Conservation (phyloP, 345 rosid genomes). For the Psidium guajava region DNA sequence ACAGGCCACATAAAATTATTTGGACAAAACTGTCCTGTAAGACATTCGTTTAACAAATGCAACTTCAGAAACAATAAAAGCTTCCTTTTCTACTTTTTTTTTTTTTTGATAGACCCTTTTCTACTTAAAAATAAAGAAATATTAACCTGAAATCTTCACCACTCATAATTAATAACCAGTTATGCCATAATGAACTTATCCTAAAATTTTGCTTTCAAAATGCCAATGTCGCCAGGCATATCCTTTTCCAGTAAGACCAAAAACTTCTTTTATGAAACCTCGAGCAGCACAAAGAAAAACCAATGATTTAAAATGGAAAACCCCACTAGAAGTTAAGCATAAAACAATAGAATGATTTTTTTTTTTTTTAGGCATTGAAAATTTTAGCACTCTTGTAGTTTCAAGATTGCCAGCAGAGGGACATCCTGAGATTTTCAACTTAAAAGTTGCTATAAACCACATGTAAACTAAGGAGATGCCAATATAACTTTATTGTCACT, state of each 20-base stretch:
- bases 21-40: neutral
- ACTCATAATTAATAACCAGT: neutral
- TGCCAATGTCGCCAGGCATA: neutral
- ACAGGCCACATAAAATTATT: neutral
- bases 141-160: neutral
- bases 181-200: neutral
- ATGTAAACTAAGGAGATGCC: neutral
- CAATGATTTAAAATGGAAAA: neutral
- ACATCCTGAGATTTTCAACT: neutral
- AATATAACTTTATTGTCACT: neutral
- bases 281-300: neutral
- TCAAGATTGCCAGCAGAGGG: neutral
- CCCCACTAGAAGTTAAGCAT: neutral
- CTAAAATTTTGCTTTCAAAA: neutral
- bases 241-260: neutral
- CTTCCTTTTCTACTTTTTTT: neutral
- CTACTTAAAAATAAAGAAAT: neutral
- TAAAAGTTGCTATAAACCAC: neutral
- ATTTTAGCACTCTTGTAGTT: no score
- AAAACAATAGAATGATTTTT: no score
- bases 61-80: neutral
- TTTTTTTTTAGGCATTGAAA: no score
- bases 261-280: neutral
- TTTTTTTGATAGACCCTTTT: neutral
- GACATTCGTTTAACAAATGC: neutral